Base-by-base conservation (phyloP, 2,329 filamentous ascomycete genomes). In the Sporothrix variecibatus region DNA sequence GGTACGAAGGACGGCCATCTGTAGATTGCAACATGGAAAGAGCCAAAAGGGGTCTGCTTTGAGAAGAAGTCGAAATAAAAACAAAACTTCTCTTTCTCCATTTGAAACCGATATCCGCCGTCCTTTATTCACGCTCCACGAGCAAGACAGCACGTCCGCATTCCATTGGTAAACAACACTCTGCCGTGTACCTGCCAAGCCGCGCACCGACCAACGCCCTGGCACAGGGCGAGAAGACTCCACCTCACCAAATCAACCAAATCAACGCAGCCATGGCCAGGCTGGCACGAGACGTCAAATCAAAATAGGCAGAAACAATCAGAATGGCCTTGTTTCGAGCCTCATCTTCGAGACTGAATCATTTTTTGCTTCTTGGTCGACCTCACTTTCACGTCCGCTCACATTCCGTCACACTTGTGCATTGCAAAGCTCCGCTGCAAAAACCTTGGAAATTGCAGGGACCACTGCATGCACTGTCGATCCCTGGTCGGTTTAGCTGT, bases 381-480 rank as follows among this genome's bases (percentile, higher is more conserved):
- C 17, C 62, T 67, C 38, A n/a, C 40, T 28, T 2, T 28, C 38
- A 2, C 12, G 38, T n/a, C 38, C 12, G 20, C 38, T 46, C 23
- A 12, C 26, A 40, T 46, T 11, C 62, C 62, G 62, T 46, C 62
- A 26, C 38, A 67, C 62, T 31, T 31, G 40, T 68, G 26, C 64
- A 31, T 6, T 17, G 11, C 3, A 38, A 43, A 26, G 40, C 26
- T 49, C 17, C 51, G 31, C 28, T 62, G 31, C 68, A 71, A 58
- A 71, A 74, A 72, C 28, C 70, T 72, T 72, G 73, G 64, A 74
- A 74, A n/a, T 31, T 51, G 51, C 28, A 67, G 28, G 56, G 58
- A 46, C 69, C 40, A 67, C 73, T 72, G 73, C 69, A 72, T 65
- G 70, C 73, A 70, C 64, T 70, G 73, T 74, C 73, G 70, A 72